Conservation (phyloP, 2,329 filamentous ascomycete species). For the Colletotrichum brevisporum region DNA sequence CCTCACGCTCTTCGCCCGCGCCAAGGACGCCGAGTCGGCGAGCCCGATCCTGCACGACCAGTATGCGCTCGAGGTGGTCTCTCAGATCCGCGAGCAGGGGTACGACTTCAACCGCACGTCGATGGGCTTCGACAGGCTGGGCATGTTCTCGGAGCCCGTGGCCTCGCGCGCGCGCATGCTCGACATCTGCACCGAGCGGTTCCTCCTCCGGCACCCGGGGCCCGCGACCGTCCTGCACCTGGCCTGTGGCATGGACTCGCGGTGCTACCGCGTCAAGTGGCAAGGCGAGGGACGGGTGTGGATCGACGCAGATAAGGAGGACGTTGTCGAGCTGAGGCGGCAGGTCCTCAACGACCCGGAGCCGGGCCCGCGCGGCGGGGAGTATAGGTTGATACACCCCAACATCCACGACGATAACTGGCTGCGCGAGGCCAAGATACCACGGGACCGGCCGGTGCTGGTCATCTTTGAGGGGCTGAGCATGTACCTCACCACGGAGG, state of each 20-base stretch:
- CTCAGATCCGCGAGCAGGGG: constrained; percentile 19
- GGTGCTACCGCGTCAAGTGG: constrained; percentile 44
- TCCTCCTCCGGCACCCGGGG: constrained; percentile 43
- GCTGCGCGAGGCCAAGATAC: constrained; percentile 46
- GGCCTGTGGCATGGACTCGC: constrained; percentile 50
- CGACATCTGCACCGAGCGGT: constrained; percentile 46
- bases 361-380: constrained; percentile 3
- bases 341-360: constrained; percentile 44
- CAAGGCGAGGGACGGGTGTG: constrained; percentile 45
- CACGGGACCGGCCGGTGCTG: constrained; percentile 49
- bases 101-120: constrained; percentile 33
- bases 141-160: background rate
- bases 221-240: constrained; percentile 48
- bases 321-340: constrained; percentile 50
- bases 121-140: background rate
- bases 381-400: constrained; percentile 46
- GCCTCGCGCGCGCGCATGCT: constrained; percentile 35
- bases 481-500: constrained; percentile 48
- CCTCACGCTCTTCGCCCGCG: constrained; percentile 38
- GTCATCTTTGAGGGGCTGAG: constrained; percentile 51
- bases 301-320: constrained; percentile 53
- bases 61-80: constrained; percentile 32
- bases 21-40: constrained; percentile 32
- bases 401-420: constrained; percentile 47
- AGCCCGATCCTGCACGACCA: constrained; percentile 39